phyloP scores from a whole-genome alignment of 192 early-diverging fungal species.

The Spizellomyces sp. region DNA sequence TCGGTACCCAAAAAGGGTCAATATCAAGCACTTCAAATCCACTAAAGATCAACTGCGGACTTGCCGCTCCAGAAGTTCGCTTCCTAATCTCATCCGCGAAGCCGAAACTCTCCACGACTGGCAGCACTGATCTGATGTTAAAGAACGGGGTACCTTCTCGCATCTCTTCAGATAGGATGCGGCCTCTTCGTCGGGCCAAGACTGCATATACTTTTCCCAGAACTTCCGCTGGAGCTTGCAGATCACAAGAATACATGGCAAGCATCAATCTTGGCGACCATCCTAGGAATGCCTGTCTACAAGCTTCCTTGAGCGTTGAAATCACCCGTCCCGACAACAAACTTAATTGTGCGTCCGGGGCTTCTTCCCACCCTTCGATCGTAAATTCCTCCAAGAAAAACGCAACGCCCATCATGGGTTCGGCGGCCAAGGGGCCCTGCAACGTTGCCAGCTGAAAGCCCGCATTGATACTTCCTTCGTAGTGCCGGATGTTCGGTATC shows the following conservation, averaged over 20 bases:
- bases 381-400: conserved; percentile 72
- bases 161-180: conserved; percentile 93
- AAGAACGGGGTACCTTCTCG: conserved; percentile 98
- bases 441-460: conserved; percentile 94
- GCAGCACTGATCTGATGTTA: conserved; percentile 80
- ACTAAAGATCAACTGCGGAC: conserved; percentile 91
- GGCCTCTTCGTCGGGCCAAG: conserved; percentile 85
- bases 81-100: conserved; percentile 98
- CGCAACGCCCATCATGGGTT: conserved; percentile 88
- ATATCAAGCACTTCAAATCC: conserved; percentile 91
- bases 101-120: conserved; percentile 98
- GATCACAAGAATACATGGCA: conserved; percentile 97
- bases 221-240: conserved; percentile 92
- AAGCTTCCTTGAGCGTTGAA: conserved; percentile 80
- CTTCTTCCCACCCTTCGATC: conserved; percentile 17
- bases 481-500: conserved; percentile 17
- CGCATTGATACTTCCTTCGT: conserved; percentile 76
- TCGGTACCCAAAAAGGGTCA: conserved; percentile 99
- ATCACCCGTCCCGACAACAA: conserved; percentile 85
- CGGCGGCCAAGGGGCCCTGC: conserved; percentile 89
- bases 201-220: conserved; percentile 97
- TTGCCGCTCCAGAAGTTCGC: conserved; percentile 91
- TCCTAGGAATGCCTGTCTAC: conserved; percentile 80
- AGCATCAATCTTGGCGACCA: conserved; percentile 95
- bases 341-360: conserved; percentile 17